phyloP scores from a whole-genome alignment of 78 protist species.

The Dictyostelium citrinum region DNA sequence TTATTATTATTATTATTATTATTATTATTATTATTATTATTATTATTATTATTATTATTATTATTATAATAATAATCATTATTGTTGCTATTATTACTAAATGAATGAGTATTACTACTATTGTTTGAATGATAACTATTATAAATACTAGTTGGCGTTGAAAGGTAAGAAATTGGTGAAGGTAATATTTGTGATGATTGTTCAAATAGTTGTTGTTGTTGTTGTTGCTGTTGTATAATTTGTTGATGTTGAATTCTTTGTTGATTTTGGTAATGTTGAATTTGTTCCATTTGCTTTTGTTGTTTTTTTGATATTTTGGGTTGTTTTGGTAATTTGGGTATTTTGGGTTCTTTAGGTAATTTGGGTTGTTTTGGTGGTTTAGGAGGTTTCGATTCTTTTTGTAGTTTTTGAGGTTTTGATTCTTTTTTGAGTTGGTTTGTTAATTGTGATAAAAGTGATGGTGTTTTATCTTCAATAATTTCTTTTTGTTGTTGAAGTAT shows the following conservation, averaged over 20 bases:
- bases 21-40: too few species aligned
- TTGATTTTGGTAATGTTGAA: not conserved
- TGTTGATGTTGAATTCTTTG: not conserved
- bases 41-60: not conserved
- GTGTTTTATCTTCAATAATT: not conserved
- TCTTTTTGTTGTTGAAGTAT: constrained; percentile 4
- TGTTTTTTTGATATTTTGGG: not conserved
- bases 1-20: too few species aligned
- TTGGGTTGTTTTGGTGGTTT: not conserved
- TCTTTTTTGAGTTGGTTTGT: not conserved
- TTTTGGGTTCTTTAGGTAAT: not conserved
- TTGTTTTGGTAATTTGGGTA: not conserved
- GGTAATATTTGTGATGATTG: not conserved
- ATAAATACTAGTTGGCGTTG: not conserved
- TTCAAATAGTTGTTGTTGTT: not conserved
- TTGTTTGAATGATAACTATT: not conserved
- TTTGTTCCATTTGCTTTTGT: not conserved
- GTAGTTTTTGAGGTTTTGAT: not conserved
- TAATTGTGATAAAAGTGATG: not conserved
- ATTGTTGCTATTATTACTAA: not conserved
- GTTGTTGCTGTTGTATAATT: not conserved
- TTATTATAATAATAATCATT: not conserved
- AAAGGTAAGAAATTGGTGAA: not conserved
- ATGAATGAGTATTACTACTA: not conserved
- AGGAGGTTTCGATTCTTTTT: not conserved